These are phyloP conservation scores for Saccharomyces hybrid DNA, from an alignment of 1,139 yeast genomes.

Conservation along the genomic window DNA sequence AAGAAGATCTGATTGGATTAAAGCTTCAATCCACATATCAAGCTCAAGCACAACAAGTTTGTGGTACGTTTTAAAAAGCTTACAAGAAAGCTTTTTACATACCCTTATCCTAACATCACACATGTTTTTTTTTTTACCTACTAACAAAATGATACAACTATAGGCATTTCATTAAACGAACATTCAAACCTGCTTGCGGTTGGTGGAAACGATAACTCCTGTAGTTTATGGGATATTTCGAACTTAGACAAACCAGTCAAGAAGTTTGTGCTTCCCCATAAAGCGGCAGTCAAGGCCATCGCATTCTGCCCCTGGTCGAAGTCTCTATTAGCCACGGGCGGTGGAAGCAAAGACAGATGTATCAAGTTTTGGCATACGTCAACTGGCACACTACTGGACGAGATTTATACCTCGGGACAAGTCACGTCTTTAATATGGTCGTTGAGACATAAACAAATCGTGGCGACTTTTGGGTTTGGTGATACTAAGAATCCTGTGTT, in stretches of 20 bases:
- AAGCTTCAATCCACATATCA: conserved; percentile 31
- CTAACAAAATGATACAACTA: neutral
- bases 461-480: conserved; percentile 78
- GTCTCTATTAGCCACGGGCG: conserved; percentile 70
- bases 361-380: conserved; percentile 75
- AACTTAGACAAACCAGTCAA: conserved; percentile 38
- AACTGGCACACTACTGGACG: conserved; percentile 60
- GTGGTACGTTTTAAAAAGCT: conserved; percentile 41
- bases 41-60: conserved; percentile 59
- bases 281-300: conserved; percentile 76
- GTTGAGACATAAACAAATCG: conserved; percentile 49
- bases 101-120: conserved; percentile 1
- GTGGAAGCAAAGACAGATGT: conserved; percentile 67
- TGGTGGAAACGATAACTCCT: conserved; percentile 72
- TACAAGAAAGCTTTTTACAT: neutral
- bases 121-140: conserved; percentile 1
- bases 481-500: conserved; percentile 42
- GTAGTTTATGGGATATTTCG: conserved; percentile 58
- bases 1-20: neutral
- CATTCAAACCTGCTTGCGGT: conserved; percentile 49
- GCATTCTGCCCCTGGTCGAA: conserved; percentile 78
- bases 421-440: conserved; percentile 81
- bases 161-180: conserved; percentile 49
- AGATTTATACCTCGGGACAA: conserved; percentile 58
- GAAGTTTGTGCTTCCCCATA: conserved; percentile 46